Conservation (phyloP, 2,329 filamentous ascomycete genomes). For the Aspergillus clavatus region DNA sequence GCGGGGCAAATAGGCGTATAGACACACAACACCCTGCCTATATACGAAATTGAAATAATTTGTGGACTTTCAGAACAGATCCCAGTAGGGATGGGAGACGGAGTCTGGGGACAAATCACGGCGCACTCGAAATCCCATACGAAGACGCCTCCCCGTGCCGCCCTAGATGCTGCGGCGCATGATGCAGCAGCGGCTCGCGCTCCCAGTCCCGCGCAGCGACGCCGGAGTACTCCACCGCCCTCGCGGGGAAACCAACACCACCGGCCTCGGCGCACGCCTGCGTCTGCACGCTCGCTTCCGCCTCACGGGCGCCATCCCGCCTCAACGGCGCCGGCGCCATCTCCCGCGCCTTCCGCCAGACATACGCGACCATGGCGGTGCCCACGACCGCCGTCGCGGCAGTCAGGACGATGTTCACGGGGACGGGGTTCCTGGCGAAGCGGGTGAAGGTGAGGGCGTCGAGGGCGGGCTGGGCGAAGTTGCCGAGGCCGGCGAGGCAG, state of each 20-base stretch:
- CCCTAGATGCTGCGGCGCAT: neutral
- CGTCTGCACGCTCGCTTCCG: neutral
- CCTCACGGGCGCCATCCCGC: neutral
- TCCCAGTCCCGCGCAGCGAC: slow-evolving; percentile 16
- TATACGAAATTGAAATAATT: no score
- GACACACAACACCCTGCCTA: no score
- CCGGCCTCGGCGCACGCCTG: no score
- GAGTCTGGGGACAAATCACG: neutral
- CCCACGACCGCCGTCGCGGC: slow-evolving; percentile 60
- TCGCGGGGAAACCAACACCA: no score
- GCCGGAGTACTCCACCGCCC: neutral
- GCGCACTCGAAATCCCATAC: neutral
- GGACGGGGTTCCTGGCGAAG: slow-evolving; percentile 68
- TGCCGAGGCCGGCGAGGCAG: slow-evolving; percentile 75
- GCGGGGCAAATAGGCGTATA: no score
- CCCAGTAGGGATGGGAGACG: no score
- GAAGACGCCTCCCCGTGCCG: neutral
- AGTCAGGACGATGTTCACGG: slow-evolving; percentile 69
- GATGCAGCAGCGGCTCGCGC: slow-evolving; percentile 11
- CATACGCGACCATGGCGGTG: slow-evolving; percentile 60
- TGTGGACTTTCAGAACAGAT: no score
- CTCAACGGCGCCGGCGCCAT: slow-evolving; percentile 11
- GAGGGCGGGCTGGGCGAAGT: slow-evolving; percentile 75
- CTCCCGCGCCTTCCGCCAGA: slow-evolving; percentile 47
- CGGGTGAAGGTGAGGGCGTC: slow-evolving; percentile 71